phyloP scores from a whole-genome alignment of 495 filamentous ascomycete species.

The Podospora tetraspora region DNA sequence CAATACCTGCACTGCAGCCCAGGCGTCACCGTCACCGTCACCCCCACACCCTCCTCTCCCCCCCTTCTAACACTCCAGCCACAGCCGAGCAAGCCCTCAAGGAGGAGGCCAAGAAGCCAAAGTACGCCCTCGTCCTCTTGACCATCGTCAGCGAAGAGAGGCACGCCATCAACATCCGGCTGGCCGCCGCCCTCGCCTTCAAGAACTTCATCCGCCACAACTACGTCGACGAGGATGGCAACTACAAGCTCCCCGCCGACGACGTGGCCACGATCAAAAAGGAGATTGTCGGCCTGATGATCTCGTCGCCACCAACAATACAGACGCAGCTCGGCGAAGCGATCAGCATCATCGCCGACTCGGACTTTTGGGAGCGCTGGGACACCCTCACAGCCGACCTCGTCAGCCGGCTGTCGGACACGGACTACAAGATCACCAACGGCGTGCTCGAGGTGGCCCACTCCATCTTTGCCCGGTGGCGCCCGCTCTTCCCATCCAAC shows the following conservation, averaged over 20 bases:
- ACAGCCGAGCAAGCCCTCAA: slow-evolving; percentile 78
- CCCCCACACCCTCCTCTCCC: not conserved
- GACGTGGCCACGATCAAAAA: slow-evolving; percentile 87
- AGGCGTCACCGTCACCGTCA: not conserved
- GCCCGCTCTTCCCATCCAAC: slow-evolving; percentile 86
- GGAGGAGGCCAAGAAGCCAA: slow-evolving; percentile 68
- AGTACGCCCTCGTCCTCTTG: slow-evolving; percentile 82
- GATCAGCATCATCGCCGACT: slow-evolving; percentile 94
- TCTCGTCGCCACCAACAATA: slow-evolving; percentile 75
- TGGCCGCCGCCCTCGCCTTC: slow-evolving; percentile 91
- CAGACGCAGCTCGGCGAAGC: slow-evolving; percentile 94
- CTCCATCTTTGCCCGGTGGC: slow-evolving; percentile 95
- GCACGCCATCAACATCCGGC: slow-evolving; percentile 67
- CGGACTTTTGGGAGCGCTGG: slow-evolving; percentile 95
- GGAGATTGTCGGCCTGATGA: slow-evolving; percentile 95
- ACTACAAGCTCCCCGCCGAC: slow-evolving; percentile 71
- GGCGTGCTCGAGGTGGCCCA: slow-evolving; percentile 96
- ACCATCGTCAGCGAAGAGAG: slow-evolving; percentile 73
- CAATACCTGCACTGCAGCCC: slow-evolving; percentile 8
- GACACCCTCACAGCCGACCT: slow-evolving; percentile 85
- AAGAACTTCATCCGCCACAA: slow-evolving; percentile 95
- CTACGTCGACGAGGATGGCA: slow-evolving; percentile 87
- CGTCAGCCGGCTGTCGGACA: slow-evolving; percentile 73
- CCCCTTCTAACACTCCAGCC: slow-evolving; percentile 17
- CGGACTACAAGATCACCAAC: slow-evolving; percentile 75